phyloP scores from a whole-genome alignment of 306 rosid species.

The Cucumis hystrix region DNA sequence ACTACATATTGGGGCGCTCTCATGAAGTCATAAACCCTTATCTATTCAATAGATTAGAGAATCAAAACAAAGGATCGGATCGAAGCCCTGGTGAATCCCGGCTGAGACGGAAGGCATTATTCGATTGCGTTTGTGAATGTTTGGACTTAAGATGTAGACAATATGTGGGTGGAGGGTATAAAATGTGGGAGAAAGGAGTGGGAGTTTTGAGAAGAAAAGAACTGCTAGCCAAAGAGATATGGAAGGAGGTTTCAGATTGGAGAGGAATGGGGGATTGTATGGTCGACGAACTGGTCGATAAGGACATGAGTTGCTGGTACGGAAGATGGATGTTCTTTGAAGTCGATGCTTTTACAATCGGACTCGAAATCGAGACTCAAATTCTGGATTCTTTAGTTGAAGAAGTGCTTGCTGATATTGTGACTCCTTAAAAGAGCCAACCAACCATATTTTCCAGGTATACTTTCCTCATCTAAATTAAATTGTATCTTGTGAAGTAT shows the following conservation, averaged over 20 bases:
- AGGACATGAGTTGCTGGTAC: slow-evolving; percentile 66
- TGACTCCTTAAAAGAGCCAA: neutral
- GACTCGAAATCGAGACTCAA: slow-evolving; percentile 55
- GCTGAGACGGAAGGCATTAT: slow-evolving; percentile 43
- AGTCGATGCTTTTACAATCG: slow-evolving; percentile 42
- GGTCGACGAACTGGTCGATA: slow-evolving; percentile 87
- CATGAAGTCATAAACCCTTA: slow-evolving; percentile 42
- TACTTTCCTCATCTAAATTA: neutral
- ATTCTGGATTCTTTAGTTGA: slow-evolving; percentile 55
- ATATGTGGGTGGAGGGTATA: slow-evolving; percentile 47
- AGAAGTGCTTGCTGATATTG: slow-evolving; percentile 41
- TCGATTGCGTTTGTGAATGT: slow-evolving; percentile 63
- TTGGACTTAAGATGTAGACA: slow-evolving; percentile 54
- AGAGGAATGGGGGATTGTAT: slow-evolving; percentile 58
- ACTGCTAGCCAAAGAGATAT: slow-evolving; percentile 50
- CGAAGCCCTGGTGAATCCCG: slow-evolving; percentile 17
- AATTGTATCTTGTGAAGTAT: neutral
- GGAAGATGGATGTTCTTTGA: slow-evolving; percentile 81
- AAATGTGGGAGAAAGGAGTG: slow-evolving; percentile 58
- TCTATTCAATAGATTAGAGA: slow-evolving; percentile 56
- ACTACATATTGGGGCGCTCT: slow-evolving; percentile 42
- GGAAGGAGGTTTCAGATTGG: slow-evolving; percentile 60
- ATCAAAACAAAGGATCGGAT: slow-evolving; percentile 25
- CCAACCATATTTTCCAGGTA: slow-evolving; percentile 1
- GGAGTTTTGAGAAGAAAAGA: slow-evolving; percentile 58